Evolutionary conservation across 768 basidiomycete genomes (phyloP).

Genomic region (Pleurotus cornucopiae): DNA sequence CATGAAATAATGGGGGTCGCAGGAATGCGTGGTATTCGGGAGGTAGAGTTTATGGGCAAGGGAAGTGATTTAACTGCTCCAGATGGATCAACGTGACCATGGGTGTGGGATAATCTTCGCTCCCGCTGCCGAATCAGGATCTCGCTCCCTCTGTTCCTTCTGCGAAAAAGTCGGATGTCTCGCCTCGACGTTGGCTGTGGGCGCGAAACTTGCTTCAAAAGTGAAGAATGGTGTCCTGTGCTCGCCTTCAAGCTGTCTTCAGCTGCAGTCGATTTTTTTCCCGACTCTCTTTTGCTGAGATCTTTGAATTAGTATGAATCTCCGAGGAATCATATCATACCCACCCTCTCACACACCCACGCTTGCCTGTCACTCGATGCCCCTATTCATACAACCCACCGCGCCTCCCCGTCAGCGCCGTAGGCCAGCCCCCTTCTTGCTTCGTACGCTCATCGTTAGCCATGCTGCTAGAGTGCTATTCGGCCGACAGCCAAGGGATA

Average conservation of each 20-base stretch:
- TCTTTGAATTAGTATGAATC: not conserved
- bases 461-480: too few species aligned
- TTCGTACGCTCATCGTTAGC: too few species aligned
- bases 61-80: constrained; percentile 13
- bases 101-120: constrained; percentile 7
- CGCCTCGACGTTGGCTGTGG: not conserved
- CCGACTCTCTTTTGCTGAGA: too few species aligned
- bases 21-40: constrained; percentile 27
- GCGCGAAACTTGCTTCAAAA: too few species aligned
- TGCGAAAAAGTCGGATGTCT: constrained; percentile 5
- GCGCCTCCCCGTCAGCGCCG: too few species aligned
- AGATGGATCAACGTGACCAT: constrained; percentile 6
- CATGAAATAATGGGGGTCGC: constrained; percentile 18
- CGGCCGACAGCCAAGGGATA: too few species aligned
- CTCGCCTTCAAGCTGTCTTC: too few species aligned
- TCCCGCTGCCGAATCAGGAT: not conserved
- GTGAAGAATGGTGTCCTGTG: too few species aligned
- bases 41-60: constrained; percentile 25
- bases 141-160: not conserved
- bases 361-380: not conserved
- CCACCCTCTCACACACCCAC: not conserved
- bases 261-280: too few species aligned
- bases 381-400: not conserved
- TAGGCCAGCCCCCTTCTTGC: too few species aligned
- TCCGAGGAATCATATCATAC: constrained; percentile 2